Evolutionary conservation across 169 alveolate genomes (phyloP).

Genomic region (Cryptosporidium bovis): DNA sequence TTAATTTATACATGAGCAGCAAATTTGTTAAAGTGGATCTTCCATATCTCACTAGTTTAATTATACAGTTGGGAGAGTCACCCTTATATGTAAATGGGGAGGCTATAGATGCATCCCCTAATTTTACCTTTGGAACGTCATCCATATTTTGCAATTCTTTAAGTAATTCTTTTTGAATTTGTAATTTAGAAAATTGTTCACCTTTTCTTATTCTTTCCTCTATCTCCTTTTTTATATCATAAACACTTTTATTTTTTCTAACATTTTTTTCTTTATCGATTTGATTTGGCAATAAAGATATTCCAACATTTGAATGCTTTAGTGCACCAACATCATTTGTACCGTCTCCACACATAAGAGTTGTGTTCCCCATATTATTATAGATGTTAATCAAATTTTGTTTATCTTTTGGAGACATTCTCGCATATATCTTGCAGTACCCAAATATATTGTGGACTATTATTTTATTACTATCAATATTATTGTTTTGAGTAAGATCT

Average conservation of each 20-base stretch:
- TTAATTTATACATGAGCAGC: conserved; percentile 94
- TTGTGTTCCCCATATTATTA: conserved; percentile 85
- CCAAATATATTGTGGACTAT: neutral
- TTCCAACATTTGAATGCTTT: conserved; percentile 96
- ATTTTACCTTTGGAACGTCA: conserved; percentile 85
- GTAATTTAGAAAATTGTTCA: conserved; percentile 33
- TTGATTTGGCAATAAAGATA: conserved; percentile 88
- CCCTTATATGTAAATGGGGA: conserved; percentile 97
- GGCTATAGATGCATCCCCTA: conserved; percentile 98
- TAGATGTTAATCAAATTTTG: conserved; percentile 82
- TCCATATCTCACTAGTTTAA: conserved; percentile 92
- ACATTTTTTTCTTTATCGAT: conserved; percentile 14
- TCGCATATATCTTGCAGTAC: conserved; percentile 88
- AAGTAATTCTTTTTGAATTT: conserved; percentile 76
- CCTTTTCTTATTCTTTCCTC: conserved; percentile 67
- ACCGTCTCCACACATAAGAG: conserved; percentile 99
- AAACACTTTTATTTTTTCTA: conserved; percentile 73
- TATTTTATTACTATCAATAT: conserved; percentile 65
- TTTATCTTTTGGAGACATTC: conserved; percentile 97
- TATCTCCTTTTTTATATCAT: conserved; percentile 60
- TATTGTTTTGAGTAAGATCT: conserved; percentile 69
- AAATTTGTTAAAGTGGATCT: conserved; percentile 95
- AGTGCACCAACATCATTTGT: conserved; percentile 99
- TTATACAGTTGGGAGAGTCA: conserved; percentile 90
- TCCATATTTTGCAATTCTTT: conserved; percentile 82